Base-by-base conservation (phyloP, 2,329 filamentous ascomycete genomes). In the Colletotrichum ledebouriae region DNA sequence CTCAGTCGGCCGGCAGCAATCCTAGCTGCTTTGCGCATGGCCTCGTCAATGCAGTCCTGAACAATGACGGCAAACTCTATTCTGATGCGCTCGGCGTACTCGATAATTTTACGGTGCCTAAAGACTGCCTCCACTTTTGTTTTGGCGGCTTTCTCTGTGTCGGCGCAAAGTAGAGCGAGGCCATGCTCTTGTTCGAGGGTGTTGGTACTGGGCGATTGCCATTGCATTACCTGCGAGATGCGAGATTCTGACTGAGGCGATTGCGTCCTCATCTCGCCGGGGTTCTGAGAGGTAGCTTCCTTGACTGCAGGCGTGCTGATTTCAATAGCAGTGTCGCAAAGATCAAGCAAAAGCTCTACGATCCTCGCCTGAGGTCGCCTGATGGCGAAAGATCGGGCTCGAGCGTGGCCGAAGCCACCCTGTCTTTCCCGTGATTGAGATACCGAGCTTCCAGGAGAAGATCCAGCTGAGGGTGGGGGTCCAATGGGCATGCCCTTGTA, bases 221-320 rank as follows among this genome's bases (percentile, higher is more conserved):
- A 99, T 77, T 98, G 94, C 72, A 97, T 79, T 6, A 99, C 94
- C 78, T 99, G 96, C 1, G 93, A 92, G 73, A 98, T 97, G 37
- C 95, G 90, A 49, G 93, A 96, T 77, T 99, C 96, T 0, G 97
- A 99, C 76, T 98, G 93, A 0, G 96, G 96, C 4, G 96, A 99
- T 76, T 98, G 92, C 0, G 95, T 97, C 53, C 95, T 90, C 71
- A 98, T 90, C 71, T 97, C 94, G 56, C 92, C 91, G 7, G 87
- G 85, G 53, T 85, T 78, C 72, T 91, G 88, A 2, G 88, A 85
- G 9, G 90, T 87, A 3, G 89, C 86, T 72, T 98, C 95, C 75
- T 97, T 98, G 80, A 99, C 92, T 6, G 94, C 91, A 6, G 96
- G 95, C 4, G 93, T 94, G 80, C 91, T 98, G 75, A 99, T 95